Evolutionary conservation across 371 early-diverging fungal genomes (phyloP).

Genomic region (Mortierella sp.): DNA sequence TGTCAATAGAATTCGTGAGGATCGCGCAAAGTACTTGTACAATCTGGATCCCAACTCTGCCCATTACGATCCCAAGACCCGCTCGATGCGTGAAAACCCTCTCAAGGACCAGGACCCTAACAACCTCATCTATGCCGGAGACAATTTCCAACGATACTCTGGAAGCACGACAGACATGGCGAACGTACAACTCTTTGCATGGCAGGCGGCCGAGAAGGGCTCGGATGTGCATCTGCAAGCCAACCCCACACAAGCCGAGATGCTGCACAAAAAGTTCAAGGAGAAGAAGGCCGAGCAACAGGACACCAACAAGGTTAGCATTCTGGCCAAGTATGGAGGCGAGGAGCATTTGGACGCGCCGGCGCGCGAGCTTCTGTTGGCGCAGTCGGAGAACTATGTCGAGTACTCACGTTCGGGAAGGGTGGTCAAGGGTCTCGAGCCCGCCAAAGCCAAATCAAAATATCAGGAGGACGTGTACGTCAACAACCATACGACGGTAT

Average conservation of each 20-base stretch:
- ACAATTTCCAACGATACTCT: constrained; percentile 93
- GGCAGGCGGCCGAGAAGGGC: constrained; percentile 92
- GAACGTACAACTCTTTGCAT: constrained; percentile 90
- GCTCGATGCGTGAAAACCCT: constrained; percentile 98
- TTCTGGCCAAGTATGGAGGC: constrained; percentile 94
- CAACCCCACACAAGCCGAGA: constrained; percentile 95
- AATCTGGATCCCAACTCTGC: constrained; percentile 96
- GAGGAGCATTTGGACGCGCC: constrained; percentile 93
- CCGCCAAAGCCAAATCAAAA: constrained; percentile 81
- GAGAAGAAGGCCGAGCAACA: constrained; percentile 85
- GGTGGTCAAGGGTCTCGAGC: constrained; percentile 89
- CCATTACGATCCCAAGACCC: constrained; percentile 98
- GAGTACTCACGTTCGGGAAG: constrained; percentile 96
- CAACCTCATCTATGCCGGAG: constrained; percentile 82
- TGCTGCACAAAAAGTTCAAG: constrained; percentile 88
- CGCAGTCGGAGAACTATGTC: constrained; percentile 94
- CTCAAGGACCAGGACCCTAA: constrained; percentile 74
- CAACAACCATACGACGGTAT: constrained; percentile 90
- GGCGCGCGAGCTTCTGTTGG: constrained; percentile 87
- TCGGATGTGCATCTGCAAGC: constrained; percentile 91
- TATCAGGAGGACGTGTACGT: constrained; percentile 92
- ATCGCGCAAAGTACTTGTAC: constrained; percentile 97
- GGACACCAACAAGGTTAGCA: constrained; percentile 77
- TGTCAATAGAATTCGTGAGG: constrained; percentile 91
- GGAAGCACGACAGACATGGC: constrained; percentile 88